Evolutionary conservation across 2,329 filamentous ascomycete species (phyloP).

Genomic region (Apiospora kogelbergensis): DNA sequence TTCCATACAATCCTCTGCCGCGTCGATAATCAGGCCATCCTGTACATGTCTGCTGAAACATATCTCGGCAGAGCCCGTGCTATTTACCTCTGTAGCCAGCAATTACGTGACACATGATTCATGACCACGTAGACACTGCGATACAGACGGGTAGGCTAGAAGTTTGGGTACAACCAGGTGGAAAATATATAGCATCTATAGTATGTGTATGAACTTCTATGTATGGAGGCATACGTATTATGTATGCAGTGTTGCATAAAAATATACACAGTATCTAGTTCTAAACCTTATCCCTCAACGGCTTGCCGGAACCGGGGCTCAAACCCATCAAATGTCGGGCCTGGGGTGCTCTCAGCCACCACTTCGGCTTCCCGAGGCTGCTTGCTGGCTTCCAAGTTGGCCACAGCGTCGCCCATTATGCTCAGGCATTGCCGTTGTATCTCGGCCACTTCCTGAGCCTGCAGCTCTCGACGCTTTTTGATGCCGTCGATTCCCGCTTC

Average conservation of each 20-base stretch:
- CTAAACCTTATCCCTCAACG: background rate
- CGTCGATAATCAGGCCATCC: background rate
- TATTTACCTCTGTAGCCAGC: too few species aligned
- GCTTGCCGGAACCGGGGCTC: background rate
- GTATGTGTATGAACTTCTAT: too few species aligned
- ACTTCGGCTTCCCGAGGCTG: background rate
- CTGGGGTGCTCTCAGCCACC: background rate
- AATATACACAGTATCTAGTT: background rate
- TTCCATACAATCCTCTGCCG: background rate
- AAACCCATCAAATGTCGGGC: background rate
- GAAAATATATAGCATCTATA: background rate
- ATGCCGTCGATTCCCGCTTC: constrained; percentile 16
- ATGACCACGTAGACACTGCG: too few species aligned
- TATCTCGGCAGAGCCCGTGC: background rate
- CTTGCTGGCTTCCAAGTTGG: background rate
- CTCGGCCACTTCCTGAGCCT: constrained; percentile 15
- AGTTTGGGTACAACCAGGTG: background rate
- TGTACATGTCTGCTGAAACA: background rate
- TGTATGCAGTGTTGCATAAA: background rate
- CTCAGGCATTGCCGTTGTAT: constrained; percentile 25
- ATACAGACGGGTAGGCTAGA: too few species aligned
- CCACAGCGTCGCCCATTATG: constrained; percentile 26
- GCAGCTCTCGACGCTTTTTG: constrained; percentile 16
- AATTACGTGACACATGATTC: background rate
- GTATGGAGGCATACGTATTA: too few species aligned